Evolutionary conservation across 129 eudicot species (phyloP), one percentile per base, ranked within the genome.

Genomic region (Artemisia tridentata): DNA sequence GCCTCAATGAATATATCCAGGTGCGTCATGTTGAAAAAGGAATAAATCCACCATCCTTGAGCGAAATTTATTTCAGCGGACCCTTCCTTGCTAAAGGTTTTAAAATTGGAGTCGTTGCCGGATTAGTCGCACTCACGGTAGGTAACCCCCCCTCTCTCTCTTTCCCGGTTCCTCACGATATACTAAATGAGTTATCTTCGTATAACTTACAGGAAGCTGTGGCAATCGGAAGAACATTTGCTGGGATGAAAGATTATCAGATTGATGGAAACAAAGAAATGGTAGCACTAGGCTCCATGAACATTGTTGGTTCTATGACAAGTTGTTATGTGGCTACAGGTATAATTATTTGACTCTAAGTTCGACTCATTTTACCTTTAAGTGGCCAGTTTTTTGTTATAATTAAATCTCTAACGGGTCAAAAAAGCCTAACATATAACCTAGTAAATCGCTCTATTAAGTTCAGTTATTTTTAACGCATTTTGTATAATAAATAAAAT

Each of bases 161-260:
- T 50, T 11, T n/a, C 55, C 55, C 15, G 3, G 18, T 14, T 50
- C 15, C 15, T 50, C 9, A 1, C 0, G 4, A 14, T 50, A 50
- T 50, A 12, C 7, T 3, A 11, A 60, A 8, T 17, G 20, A 49
- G 6, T 21, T 34, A 65, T 67, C 25, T 20, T 52, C 17, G 27
- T 67, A 67, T 66, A 59, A 67, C 67, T 25, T 2, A 14, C 60
- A 91, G 97, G 97, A 90, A 87, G 95, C 91, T n/a, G 84, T 83
- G 11, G 95, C 95, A 45, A 87, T 90, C 51, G 97, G 91, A 59
- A 83, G 97, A 85, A 87, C 97, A 69, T 91, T 91, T 87, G 97
- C 97, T 49, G 65, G 82, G 18, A 71, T 87, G 82, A 87, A 87
- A 59, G 97, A 85, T 52, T 91, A 91, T 68, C 85, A 80, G 14